These are phyloP conservation scores for Phytophthora pseudosyringae DNA, from an alignment of 352 stramenopile species.

Conservation along the genomic window DNA sequence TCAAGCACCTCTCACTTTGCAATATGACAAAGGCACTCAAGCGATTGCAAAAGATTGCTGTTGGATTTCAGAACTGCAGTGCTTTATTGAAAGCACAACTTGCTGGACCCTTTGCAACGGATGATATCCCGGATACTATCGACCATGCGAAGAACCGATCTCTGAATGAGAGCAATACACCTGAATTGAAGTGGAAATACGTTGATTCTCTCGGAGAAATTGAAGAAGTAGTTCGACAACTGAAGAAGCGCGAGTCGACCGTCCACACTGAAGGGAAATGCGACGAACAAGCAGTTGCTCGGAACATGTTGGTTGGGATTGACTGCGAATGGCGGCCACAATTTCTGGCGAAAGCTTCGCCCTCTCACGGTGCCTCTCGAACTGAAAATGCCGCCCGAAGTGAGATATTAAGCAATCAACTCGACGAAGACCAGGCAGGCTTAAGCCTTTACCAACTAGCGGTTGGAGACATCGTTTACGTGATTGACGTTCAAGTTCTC, in stretches of 20 bases:
- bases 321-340: constrained; percentile 75
- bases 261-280: neutral
- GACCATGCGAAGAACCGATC: constrained; percentile 41
- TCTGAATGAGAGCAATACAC: constrained; percentile 2
- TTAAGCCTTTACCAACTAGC: constrained; percentile 66
- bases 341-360: constrained; percentile 33
- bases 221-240: constrained; percentile 26
- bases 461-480: constrained; percentile 46
- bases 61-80: neutral
- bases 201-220: constrained; percentile 35
- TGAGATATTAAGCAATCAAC: constrained; percentile 1
- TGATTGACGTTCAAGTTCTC: constrained; percentile 69
- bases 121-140: constrained; percentile 13
- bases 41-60: constrained; percentile 43
- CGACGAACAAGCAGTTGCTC: constrained; percentile 14
- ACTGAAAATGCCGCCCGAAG: neutral
- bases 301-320: constrained; percentile 51
- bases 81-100: neutral
- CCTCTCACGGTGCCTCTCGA: neutral
- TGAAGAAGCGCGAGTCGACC: constrained; percentile 18
- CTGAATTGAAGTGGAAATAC: constrained; percentile 41
- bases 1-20: constrained; percentile 35
- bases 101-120: neutral
- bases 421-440: constrained; percentile 28
- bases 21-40: constrained; percentile 69